Conservation (phyloP, 164 flowering plant genomes). For the Malania oleifera region DNA sequence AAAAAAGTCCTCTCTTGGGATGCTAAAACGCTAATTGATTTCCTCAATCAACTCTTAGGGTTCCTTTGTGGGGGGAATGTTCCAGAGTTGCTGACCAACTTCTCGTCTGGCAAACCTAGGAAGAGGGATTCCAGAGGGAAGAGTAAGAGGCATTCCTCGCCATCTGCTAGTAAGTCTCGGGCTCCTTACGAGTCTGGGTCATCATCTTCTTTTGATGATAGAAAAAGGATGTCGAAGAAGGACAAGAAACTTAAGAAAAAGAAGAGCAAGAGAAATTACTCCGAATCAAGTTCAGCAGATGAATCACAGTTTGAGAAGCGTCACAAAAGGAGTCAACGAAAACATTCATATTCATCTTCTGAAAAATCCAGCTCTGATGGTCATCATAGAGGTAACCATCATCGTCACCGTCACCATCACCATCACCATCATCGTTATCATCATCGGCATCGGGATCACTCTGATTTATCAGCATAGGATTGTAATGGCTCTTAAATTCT, state of each 20-base stretch:
- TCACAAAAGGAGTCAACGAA: constrained; percentile 9
- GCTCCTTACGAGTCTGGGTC: constrained; percentile 18
- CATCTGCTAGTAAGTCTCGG: constrained; percentile 11
- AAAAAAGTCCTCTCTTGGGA: neutral
- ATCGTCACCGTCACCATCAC: neutral
- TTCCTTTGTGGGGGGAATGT: constrained; percentile 61
- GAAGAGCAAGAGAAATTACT: constrained; percentile 24
- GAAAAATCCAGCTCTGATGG: constrained; percentile 10
- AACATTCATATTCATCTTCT: neutral
- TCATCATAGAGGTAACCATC: constrained; percentile 9
- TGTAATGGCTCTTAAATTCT: neutral
- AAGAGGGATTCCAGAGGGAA: constrained; percentile 43
- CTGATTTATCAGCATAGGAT: neutral
- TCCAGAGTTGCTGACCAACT: constrained; percentile 63
- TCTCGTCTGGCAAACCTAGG: constrained; percentile 38
- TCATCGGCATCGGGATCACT: neutral
- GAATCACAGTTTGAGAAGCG: constrained; percentile 6
- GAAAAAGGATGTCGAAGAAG: constrained; percentile 25
- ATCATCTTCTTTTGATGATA: constrained; percentile 22
- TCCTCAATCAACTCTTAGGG: constrained; percentile 36
- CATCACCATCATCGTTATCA: neutral
- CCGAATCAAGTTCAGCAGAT: constrained; percentile 25
- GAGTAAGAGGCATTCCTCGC: constrained; percentile 39
- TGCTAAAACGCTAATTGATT: neutral
- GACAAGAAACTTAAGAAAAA: constrained; percentile 20